Base-by-base conservation (phyloP, 2,329 filamentous ascomycete genomes). In the Pseudogymnoascus sp. region DNA sequence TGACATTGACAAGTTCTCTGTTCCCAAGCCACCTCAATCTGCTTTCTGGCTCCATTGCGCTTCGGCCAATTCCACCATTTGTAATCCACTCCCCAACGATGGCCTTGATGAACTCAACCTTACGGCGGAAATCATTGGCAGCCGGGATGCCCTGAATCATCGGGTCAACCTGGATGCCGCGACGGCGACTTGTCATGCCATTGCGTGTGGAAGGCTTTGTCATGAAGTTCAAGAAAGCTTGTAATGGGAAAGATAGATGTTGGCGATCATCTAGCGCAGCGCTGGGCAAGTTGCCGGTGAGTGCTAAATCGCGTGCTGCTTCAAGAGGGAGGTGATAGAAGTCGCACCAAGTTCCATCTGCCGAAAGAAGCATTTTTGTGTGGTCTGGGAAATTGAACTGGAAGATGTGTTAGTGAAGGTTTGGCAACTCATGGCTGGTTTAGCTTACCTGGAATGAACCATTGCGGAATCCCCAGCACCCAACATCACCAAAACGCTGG, bases 341-440 rank as follows among this genome's bases (percentile, higher is more conserved):
- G 71, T 90, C 88, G 68, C 89, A 88, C 80, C 86, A 88, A 1
- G 82, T 85, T n/a, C 88, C 90, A 31, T 88, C 84, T 0, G 87
- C 78, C 63, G 91, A 90, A 25, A 95, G 77, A 11, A 93, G 88
- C 62, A 95, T 83, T 76, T 95, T 95, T 64, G 90, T 93, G 73
- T 95, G 90, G 68, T 95, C 90, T 2, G 90, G 90, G 74, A 95
- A 95, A 76, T 95, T 93, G 76, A 93, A 90, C 83, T 91, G 67
- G 25, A 63, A 31, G 33, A 18, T 33, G 45, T 52, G 31, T 72
- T 63, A 71, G 61, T 40, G 63, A 59, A 41, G 12, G 33, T 16
- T 61, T 41, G 40, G 55, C 28, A 59, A 8, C 5, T n/a, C 14
- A 11, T n/a, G 23, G 23, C 18, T 28, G 45, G 31, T 25, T 5